These are phyloP conservation scores for Ceratocystis huliohia DNA, from an alignment of 2,329 filamentous ascomycete species.

Conservation along the genomic window DNA sequence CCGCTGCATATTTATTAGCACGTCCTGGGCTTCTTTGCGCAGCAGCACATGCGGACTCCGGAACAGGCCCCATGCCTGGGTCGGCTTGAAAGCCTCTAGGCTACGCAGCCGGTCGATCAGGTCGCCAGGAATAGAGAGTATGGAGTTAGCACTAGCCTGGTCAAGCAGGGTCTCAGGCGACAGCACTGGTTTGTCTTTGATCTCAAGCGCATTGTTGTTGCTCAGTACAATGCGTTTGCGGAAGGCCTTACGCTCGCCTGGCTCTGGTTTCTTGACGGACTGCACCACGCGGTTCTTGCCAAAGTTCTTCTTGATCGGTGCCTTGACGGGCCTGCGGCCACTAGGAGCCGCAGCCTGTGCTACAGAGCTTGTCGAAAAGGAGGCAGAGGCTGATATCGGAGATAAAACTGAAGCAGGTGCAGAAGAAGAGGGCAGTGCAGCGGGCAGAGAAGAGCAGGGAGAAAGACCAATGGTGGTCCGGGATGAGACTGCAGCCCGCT, in stretches of 20 bases:
- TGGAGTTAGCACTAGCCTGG: conserved; percentile 45
- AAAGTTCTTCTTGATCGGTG: conserved; percentile 38
- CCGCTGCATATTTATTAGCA: conserved; percentile 51
- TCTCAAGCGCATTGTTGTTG: conserved; percentile 82
- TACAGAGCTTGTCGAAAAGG: conserved; percentile 33
- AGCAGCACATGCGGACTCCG: conserved; percentile 66
- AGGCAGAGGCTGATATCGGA: conserved; percentile 25
- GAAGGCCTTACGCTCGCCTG: conserved; percentile 74
- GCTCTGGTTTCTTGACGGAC: conserved; percentile 39
- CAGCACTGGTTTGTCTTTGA: conserved; percentile 54
- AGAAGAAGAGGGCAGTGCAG: conserved; percentile 24
- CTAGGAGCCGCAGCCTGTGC: conserved; percentile 24
- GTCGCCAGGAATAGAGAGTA: conserved; percentile 55
- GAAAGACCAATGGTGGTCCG: conserved; percentile 25
- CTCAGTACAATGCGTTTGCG: conserved; percentile 82
- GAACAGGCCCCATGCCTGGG: conserved; percentile 81
- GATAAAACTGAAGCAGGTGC: neutral
- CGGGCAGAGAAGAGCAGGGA: neutral
- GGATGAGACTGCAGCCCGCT: conserved; percentile 28
- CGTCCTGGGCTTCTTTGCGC: conserved; percentile 60
- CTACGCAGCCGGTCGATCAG: conserved; percentile 69
- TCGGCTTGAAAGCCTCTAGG: conserved; percentile 82
- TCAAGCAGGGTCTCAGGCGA: conserved; percentile 41
- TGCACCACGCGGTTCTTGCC: conserved; percentile 36
- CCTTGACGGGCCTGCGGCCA: conserved; percentile 25